Conservation (phyloP, 2,329 filamentous ascomycete genomes). For the Cercospora zeina region DNA sequence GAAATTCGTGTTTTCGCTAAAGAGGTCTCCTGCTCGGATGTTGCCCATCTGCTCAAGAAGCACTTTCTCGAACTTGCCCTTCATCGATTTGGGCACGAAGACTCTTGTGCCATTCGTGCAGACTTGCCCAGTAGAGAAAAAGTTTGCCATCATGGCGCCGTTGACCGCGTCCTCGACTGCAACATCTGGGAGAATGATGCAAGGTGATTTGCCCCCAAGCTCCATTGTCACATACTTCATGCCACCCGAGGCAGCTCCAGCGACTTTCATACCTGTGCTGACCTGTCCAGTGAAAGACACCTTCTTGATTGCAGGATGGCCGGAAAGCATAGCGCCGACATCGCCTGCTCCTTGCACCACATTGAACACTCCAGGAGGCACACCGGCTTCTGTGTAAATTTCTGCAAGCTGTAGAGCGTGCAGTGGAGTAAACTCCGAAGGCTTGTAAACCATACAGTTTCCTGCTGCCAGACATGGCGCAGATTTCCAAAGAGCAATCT, state of each 20-base stretch:
- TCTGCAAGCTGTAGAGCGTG: slow-evolving; percentile 74
- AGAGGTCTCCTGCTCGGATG: slow-evolving; percentile 71
- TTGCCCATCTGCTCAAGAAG: slow-evolving; percentile 69
- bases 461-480: slow-evolving; percentile 81
- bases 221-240: slow-evolving; percentile 96
- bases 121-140: slow-evolving; percentile 86
- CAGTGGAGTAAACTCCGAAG: slow-evolving; percentile 82
- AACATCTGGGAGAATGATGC: slow-evolving; percentile 77
- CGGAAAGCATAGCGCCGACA: slow-evolving; percentile 72
- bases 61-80: slow-evolving; percentile 66
- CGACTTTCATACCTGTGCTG: slow-evolving; percentile 78
- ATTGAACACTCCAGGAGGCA: slow-evolving; percentile 83
- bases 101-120: slow-evolving; percentile 91
- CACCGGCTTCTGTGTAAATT: slow-evolving; percentile 74
- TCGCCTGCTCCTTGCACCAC: slow-evolving; percentile 79
- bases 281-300: slow-evolving; percentile 90
- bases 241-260: slow-evolving; percentile 68
- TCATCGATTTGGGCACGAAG: slow-evolving; percentile 69
- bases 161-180: slow-evolving; percentile 79
- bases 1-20: slow-evolving; percentile 73
- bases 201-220: slow-evolving; percentile 80
- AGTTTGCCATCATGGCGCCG: slow-evolving; percentile 90
- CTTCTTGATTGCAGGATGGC: slow-evolving; percentile 73
- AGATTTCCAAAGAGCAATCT: slow-evolving; percentile 89
- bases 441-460: slow-evolving; percentile 90